phyloP scores from a whole-genome alignment of 139 green algal species.

The Chlamydomonas schloesseri region DNA sequence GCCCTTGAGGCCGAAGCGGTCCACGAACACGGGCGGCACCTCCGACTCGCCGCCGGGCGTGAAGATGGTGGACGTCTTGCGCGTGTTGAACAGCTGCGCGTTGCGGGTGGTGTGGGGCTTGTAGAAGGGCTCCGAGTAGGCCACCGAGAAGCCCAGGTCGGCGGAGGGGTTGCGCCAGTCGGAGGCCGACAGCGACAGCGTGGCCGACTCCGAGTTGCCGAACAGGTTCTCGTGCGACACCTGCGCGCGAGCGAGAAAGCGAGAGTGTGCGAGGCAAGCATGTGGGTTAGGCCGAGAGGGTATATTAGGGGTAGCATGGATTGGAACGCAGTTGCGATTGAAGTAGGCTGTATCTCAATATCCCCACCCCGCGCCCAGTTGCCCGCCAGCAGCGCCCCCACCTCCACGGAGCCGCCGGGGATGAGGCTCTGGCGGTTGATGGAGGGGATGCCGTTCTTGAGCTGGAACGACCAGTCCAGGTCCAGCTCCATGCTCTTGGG shows the following conservation, averaged over 20 bases:
- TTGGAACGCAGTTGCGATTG: no score
- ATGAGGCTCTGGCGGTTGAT: conserved; percentile 65
- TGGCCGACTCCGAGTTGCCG: conserved; percentile 64
- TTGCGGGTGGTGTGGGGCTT: conserved; percentile 68
- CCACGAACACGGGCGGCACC: conserved; percentile 94
- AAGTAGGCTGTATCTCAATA: no score
- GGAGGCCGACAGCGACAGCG: conserved; percentile 57
- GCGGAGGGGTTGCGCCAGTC: conserved; percentile 70
- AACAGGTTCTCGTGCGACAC: conserved; percentile 69
- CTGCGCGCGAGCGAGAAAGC: no score
- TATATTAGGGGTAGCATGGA: no score
- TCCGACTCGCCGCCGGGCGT: conserved; percentile 79
- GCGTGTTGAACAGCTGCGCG: conserved; percentile 83
- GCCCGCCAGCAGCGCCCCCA: conserved; percentile 20
- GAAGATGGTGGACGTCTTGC: conserved; percentile 94
- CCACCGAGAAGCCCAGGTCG: conserved; percentile 57
- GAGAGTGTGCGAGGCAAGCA: no score
- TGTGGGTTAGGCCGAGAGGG: no score
- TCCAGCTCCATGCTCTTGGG: conserved; percentile 68
- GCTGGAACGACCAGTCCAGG: conserved; percentile 73
- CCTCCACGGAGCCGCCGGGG: conserved; percentile 67
- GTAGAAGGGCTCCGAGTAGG: conserved; percentile 73
- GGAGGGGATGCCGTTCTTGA: conserved; percentile 64
- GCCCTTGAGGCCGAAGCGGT: conserved; percentile 90
- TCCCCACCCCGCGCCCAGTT: no score